Evolutionary conservation across 345 rosid species (phyloP), one percentile per base, ranked within the genome.

Genomic region (Hevea brasiliensis): DNA sequence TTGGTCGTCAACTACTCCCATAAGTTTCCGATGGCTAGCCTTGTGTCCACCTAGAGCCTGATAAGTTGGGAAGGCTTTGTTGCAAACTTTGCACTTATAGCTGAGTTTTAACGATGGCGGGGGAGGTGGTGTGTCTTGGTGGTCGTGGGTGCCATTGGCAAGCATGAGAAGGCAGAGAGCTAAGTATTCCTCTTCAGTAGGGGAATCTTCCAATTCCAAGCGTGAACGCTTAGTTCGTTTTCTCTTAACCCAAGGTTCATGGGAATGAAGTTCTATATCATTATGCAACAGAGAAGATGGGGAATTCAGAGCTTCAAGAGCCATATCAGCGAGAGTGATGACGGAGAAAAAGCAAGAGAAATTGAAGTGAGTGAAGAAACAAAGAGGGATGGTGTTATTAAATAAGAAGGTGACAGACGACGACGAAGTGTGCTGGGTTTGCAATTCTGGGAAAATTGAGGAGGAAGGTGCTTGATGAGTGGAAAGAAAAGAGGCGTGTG

Each of bases 1-100:
- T 62, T 17, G 47, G 29, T 21, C 7, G 18, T 21, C 35, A n/a
- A 8, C 35, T 10, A 1, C 26, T 27, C 23, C 32, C n/a, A 12
- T 53, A 6, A 20, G 42, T 20, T 64, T 73, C 61, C 70, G 48
- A 51, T 73, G 76, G 42, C 76, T 73, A 4, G 76, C 70, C 37
- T 73, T 73, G 45, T 72, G 75, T 45, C 75, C 68, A 5, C 75
- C 75, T 4, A 72, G 47, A 32, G 75, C 75, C 35, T 73, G 76
- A 55, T 62, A 64, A 27, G 76, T 32, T 0, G 62, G 51, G 24
- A 73, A 73, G 18, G 41, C 3, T 24, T 50, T 73, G 40, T 26
- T 15, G 32, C 76, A 73, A 42, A 62, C 76, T 14, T 44, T 51
- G 50, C 76, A 73, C 32, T n/a, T 37, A 60, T 73, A 64, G 10